A percentile compares a stretch with the other conserved stretches of the same genome.
These are phyloP conservation scores for Leishmania aethiopica DNA, from an alignment of 208 protist genomes.

Conservation along the genomic window DNA sequence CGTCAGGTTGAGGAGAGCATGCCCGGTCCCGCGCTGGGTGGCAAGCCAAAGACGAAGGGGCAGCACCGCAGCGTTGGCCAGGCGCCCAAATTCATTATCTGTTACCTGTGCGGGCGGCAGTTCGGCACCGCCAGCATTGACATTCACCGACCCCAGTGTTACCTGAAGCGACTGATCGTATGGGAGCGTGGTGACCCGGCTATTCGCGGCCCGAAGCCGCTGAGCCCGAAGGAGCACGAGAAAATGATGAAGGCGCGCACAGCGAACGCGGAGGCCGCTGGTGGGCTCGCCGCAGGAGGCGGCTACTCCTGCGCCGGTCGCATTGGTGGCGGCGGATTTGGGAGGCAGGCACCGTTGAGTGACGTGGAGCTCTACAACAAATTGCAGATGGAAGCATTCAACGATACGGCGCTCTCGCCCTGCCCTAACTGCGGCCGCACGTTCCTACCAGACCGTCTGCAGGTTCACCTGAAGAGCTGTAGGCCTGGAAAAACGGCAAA, in stretches of 20 bases:
- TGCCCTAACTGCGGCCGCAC: conserved; percentile 92
- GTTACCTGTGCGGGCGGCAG: conserved; percentile 91
- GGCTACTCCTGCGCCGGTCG: neutral
- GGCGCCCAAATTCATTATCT: conserved; percentile 81
- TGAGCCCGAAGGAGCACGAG: conserved; percentile 65
- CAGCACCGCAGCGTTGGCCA: conserved; percentile 20
- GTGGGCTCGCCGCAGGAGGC: neutral
- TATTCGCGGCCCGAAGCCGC: conserved; percentile 76
- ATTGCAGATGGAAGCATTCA: conserved; percentile 78
- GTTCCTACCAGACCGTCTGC: conserved; percentile 90
- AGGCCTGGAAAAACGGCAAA: conserved; percentile 63
- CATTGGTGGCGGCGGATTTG: neutral
- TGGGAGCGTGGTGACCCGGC: conserved; percentile 82
- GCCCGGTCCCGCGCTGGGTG: neutral
- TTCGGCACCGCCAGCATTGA: conserved; percentile 84
- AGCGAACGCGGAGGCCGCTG: conserved; percentile 9
- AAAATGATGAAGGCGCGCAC: conserved; percentile 43
- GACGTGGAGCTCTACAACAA: conserved; percentile 82
- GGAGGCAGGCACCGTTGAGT: conserved; percentile 18
- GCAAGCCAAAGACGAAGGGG: conserved; percentile 13
- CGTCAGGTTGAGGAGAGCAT: neutral
- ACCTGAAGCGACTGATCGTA: conserved; percentile 89
- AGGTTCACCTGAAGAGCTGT: conserved; percentile 89
- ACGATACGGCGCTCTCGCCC: conserved; percentile 59
- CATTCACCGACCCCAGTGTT: conserved; percentile 94